Evolutionary conservation across 1,139 yeast genomes (phyloP), one percentile per base, ranked within the genome.

Genomic region (Kurtzmaniella quercitrusa): DNA sequence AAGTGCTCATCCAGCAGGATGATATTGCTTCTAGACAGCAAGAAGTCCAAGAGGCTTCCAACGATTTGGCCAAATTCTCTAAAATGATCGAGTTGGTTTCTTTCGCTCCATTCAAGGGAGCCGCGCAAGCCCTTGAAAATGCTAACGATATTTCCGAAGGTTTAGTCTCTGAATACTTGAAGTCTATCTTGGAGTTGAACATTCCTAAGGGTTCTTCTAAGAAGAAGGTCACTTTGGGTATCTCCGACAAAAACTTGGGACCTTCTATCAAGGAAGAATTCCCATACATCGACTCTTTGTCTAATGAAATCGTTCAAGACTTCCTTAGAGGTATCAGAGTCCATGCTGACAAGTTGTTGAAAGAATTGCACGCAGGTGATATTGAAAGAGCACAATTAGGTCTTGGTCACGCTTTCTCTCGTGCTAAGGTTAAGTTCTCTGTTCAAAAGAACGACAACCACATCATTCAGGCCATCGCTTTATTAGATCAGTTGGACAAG

Each of bases 61-160:
- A 78, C 57, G 98, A 94, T 60, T 80, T 93, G 54, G 84, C 84
- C 51, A 80, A 83, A 62, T 93, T 93, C 65, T 88, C 96, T 59
- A 93, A 93, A 71, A 78, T 93, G 76, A 82, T 93, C 55, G 96
- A 91, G 68, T 79, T 93, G 50, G 95, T 88, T 34, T 87, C 96
- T 20, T 94, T 93, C 71, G 96, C 97, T 50, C 98, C 98, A 42
- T 93, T 94, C 79, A 89, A 93, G 71, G 96, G 96, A 56, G 98
- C 98, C 47, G 98, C 98, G 46, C 97, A 93, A 68, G 98, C 98
- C 48, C 78, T 93, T 59, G 98, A 93, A 68, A 94, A 93, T 63
- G 97, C 98, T 56, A 93, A 94, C 63, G 98, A 93, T 63, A 86
- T 93, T 56, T 88, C 96, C 50, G 99, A 93, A 71, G 98, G 98